Base-by-base conservation (phyloP, 148 eudicot genomes). In the Chenopodium quinoa region DNA sequence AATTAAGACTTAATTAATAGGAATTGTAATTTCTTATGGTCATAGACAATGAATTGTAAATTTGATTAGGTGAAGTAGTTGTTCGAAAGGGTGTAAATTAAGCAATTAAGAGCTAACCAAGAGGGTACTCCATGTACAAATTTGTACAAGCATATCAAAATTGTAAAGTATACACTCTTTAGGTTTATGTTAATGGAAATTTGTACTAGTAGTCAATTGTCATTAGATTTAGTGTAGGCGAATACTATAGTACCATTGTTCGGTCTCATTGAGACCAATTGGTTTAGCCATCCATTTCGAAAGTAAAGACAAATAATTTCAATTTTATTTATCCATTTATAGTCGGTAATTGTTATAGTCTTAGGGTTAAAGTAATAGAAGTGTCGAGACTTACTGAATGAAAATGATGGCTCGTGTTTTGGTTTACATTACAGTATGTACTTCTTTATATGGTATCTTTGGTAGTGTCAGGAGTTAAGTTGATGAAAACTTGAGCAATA, bases 31-130 rank as follows among this genome's bases (percentile, higher is more conserved):
- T 56, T 14, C 5, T 4, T 56, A 16, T 56, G 66, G 66, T 20
- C 27, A 67, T 65, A 4, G 10, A 65, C 31, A 8, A n/a, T 25
- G 69, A n/a, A 27, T 67, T 67, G 14, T 5, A 13, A 34, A 40
- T 32, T 0, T 50, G 27, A 71, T 40, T 71, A 71, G 75, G 52
- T 71, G 75, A 71, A 71, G 75, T 37, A 19, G 75, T 71, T 71
- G 75, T 71, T 11, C 9, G 0, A 37, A 71, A 71, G 22, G 12
- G 13, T 40, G 48, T 71, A 40, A 56, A 37, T 34, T 34, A 44
- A 71, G 52, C 25, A 37, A 27, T 27, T 27, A 27, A 71, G 74
- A 34, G 62, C 44, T 40, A 40, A 7, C 3, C 13, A 40, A 50
- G 54, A 9, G 54, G 47, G 69, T 65, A 65, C n/a, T 19, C 22